Evolutionary conservation across 2,329 filamentous ascomycete species (phyloP).

Genomic region (Verticillium nubilum): DNA sequence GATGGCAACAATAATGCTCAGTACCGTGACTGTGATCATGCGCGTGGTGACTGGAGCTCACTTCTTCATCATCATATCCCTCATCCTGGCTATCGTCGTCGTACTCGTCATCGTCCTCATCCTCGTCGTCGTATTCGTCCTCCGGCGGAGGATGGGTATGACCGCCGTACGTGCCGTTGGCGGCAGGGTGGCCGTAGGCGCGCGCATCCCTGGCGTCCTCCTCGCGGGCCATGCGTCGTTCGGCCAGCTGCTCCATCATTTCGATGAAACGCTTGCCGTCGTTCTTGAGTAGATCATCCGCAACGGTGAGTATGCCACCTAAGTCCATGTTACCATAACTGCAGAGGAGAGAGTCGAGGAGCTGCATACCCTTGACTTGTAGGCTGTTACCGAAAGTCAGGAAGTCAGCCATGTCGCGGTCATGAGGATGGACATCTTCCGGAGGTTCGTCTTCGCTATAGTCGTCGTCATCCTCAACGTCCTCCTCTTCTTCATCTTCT

Average conservation of each 20-base stretch:
- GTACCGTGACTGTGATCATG: slow-evolving; percentile 24
- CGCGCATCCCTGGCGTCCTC: slow-evolving; percentile 72
- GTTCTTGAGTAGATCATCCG: slow-evolving; percentile 96
- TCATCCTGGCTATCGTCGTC: slow-evolving; percentile 52
- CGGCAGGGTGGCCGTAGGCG: slow-evolving; percentile 45
- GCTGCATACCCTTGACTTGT: slow-evolving; percentile 74
- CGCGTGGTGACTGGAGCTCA: slow-evolving; percentile 14
- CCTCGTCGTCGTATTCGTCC: slow-evolving; percentile 67
- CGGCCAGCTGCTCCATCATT: slow-evolving; percentile 99
- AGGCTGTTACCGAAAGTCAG: slow-evolving; percentile 97
- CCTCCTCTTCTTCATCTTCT: slow-evolving; percentile 44
- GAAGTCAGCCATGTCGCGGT: slow-evolving; percentile 73
- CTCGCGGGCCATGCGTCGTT: slow-evolving; percentile 94
- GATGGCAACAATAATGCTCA: slow-evolving; percentile 34
- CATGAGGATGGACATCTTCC: slow-evolving; percentile 62
- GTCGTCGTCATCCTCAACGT: slow-evolving; percentile 51
- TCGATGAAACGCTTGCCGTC: slow-evolving; percentile 99
- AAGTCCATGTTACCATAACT: slow-evolving; percentile 44
- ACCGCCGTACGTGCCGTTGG: slow-evolving; percentile 54
- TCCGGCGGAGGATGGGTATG: slow-evolving; percentile 71
- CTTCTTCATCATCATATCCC: slow-evolving; percentile 57
- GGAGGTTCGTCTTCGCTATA: slow-evolving; percentile 62
- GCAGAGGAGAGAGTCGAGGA: slow-evolving; percentile 36
- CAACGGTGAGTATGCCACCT: slow-evolving; percentile 97
- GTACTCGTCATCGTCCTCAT: slow-evolving; percentile 48